Evolutionary conservation across 2,329 filamentous ascomycete species (phyloP), one percentile per base, ranked within the genome.

Genomic region (Colletotrichum siamense): DNA sequence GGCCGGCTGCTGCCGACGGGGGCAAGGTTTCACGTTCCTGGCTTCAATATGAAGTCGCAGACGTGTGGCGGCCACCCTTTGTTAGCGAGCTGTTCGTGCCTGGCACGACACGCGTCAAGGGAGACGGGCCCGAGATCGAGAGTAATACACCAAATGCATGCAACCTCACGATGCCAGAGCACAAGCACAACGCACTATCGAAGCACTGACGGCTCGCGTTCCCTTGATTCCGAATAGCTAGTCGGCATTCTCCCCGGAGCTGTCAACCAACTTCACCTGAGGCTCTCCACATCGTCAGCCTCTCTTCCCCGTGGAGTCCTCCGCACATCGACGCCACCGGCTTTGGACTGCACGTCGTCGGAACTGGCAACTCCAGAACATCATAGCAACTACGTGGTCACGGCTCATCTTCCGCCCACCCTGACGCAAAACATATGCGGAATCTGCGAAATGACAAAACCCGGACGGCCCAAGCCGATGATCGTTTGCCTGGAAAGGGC

Each of bases 151-250:
- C 63, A 57, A 8, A 65, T 63, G 65, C 59, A 74, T 76, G 70
- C 49, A 65, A 69, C 71, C 70, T 73, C 49, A 15, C 16, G 57
- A 74, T 76, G n/a, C 13, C 24, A 18, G 55, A 52, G 15, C 8
- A 59, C 28, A 39, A 52, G 49, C 13, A 44, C 6, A 55, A 16
- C 34, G 36, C 30, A 12, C 26, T 18, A 18, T 6, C 24, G 44
- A 52, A 32, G 15, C 59, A 13, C 22, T 39, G 39, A 22, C 70
- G 74, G 74, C 70, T 73, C 10, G 16, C 10, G 16, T 69, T 76
- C 71, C 74, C 74, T 76, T 18, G n/a, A 52, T 76, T 65, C 74
- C 74, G 70, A 61, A 16, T n/a, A 65, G 15, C 74, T 76, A 26
- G 39, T 74, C 70, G 65, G 71, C 28, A 65, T 34, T 55, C 44